These are phyloP conservation scores for Wickerhamiella azyma DNA, from an alignment of 805 yeast species.

Conservation along the genomic window DNA sequence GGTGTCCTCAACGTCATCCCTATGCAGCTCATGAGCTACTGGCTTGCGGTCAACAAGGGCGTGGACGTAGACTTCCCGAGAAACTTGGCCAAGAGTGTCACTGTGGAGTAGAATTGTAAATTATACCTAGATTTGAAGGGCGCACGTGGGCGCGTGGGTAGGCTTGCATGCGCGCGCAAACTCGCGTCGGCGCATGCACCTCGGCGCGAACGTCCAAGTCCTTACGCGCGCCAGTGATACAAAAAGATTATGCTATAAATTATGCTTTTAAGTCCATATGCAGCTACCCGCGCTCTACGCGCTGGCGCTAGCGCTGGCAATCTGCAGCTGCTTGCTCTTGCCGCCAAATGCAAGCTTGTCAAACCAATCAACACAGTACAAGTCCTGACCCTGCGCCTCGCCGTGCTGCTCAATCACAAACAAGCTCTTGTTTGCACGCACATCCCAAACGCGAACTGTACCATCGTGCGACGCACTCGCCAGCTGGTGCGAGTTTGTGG, in stretches of 20 bases:
- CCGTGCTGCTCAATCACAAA: slow-evolving; percentile 62
- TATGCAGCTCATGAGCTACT: slow-evolving; percentile 87
- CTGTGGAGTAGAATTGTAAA: slow-evolving; percentile 55
- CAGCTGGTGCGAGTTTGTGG: slow-evolving; percentile 68
- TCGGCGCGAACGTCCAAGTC: too few relatives aligned
- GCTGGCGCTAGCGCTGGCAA: slow-evolving; percentile 30
- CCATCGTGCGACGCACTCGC: slow-evolving; percentile 95
- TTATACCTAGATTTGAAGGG: too few relatives aligned
- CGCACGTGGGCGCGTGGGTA: too few relatives aligned
- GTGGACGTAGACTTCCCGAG: slow-evolving; percentile 98
- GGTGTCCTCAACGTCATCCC: slow-evolving; percentile 92
- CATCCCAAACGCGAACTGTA: slow-evolving; percentile 88
- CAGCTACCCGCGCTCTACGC: background rate
- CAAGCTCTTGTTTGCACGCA: slow-evolving; percentile 69
- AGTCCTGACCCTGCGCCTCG: slow-evolving; percentile 39
- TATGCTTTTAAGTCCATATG: too few relatives aligned
- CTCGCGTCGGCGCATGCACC: too few relatives aligned
- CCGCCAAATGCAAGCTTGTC: slow-evolving; percentile 85
- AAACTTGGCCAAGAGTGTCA: slow-evolving; percentile 94
- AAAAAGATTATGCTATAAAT: background rate
- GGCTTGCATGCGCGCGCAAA: too few relatives aligned
- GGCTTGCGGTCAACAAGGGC: slow-evolving; percentile 91
- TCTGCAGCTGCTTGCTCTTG: slow-evolving; percentile 82
- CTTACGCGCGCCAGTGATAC: too few relatives aligned
- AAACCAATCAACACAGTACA: slow-evolving; percentile 82